Base-by-base conservation (phyloP, 441 rosid genomes). In the Geranium incanum region DNA sequence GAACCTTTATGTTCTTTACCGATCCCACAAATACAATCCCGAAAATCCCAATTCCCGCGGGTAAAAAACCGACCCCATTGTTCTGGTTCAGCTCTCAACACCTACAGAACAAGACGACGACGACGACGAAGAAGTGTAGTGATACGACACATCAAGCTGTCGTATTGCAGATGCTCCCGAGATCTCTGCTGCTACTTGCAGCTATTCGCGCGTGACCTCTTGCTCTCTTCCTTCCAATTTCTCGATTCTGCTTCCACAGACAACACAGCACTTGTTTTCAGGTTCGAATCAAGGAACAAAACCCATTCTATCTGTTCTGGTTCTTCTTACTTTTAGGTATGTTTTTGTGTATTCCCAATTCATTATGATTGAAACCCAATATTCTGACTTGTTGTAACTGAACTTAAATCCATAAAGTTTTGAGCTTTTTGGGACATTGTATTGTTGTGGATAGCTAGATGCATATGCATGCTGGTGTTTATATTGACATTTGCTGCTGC, bases 201-300 rank as follows among this genome's bases (percentile, higher is more conserved):
- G 64, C 71, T 65, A 55, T 70, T 72, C 79, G 71, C 81, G 79
- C 77, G 78, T 76, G 77, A 68, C 1, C 73, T 70, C 50, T 74
- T 60, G 59, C 75, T 38, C 74, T 39, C 68, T 76, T n/a, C 45
- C 45, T 33, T 38, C 71, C 70, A 33, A 59, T 16, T 37, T 66
- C 63, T 5, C 43, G 21, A 13, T 67, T 38, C 78, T 55, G 48
- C n/a, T 23, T 77, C 63, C 63, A 72, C 50, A 16, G 39, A 70
- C 76, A 37, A 41, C 52, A 50, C 16, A 28, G 28, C 72, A 13
- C 48, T 12, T 45, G 15, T 75, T 48, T 36, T 68, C 74, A 78
- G 84, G 84, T 78, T 78, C 48, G 21, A 6, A 70, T 64, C 18
- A 48, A 37, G 64, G 23, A 57, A 57, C 64, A 45, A 57, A 57